A percentile compares a stretch with the other conserved stretches of the same genome.
Conservation (phyloP, 2,329 filamentous ascomycete genomes). For the Penicillium sumatraense region DNA sequence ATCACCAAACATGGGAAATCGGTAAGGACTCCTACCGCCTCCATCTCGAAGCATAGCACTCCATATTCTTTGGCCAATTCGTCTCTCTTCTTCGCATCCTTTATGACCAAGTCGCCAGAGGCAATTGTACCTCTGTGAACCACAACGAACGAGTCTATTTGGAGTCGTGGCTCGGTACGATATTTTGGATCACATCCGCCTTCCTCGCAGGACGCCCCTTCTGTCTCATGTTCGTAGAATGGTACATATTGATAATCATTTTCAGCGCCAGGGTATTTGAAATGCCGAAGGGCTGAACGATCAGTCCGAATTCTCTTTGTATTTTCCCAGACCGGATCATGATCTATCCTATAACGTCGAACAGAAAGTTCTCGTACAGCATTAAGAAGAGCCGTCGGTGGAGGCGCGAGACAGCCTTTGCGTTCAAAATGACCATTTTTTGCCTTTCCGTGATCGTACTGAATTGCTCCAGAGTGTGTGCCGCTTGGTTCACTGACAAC, state of each 20-base stretch:
- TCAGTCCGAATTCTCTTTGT: not conserved
- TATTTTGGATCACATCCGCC: not conserved
- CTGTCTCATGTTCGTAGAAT: not conserved
- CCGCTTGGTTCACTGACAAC: conserved; percentile 22
- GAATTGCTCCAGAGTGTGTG: not conserved
- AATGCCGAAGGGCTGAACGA: not conserved
- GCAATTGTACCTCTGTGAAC: conserved; percentile 26
- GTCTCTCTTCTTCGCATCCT: conserved; percentile 19
- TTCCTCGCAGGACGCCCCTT: not conserved
- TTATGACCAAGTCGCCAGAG: conserved; percentile 23
- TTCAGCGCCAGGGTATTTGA: not conserved
- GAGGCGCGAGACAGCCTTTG: not conserved
- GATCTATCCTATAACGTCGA: not conserved
- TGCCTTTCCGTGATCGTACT: conserved; percentile 14
- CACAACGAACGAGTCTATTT: not conserved
- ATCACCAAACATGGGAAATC: conserved; percentile 16
- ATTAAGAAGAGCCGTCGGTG: not conserved
- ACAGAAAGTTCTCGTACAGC: not conserved
- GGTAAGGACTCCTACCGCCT: not conserved
- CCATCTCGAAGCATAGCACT: conserved; percentile 11
- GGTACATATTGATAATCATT: not conserved
- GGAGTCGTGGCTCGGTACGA: not conserved
- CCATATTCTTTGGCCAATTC: conserved; percentile 9
- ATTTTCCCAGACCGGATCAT: not conserved
- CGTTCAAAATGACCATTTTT: not conserved